Evolutionary conservation across 2,329 filamentous ascomycete genomes (phyloP).

Genomic region (Dichotomopilus funicola): DNA sequence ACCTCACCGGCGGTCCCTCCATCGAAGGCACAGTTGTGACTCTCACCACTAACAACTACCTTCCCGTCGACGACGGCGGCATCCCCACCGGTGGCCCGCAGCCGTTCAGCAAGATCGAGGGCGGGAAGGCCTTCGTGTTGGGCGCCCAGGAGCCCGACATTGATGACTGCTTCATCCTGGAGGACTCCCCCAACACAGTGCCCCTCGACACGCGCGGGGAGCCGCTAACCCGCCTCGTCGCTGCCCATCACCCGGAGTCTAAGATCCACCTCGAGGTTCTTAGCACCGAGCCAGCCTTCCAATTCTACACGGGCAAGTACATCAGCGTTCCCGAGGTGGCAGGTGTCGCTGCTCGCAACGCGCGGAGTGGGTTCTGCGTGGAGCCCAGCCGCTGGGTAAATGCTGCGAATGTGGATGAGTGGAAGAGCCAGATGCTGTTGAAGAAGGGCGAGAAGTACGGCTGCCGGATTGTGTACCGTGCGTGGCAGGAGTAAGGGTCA

Average conservation of each 20-base stretch:
- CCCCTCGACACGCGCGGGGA: conserved; percentile 58
- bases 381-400: conserved; percentile 91
- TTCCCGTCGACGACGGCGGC: conserved; percentile 64
- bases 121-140: conserved; percentile 64
- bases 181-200: conserved; percentile 52
- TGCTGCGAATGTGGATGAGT: conserved; percentile 73
- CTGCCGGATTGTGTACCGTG: conserved; percentile 72
- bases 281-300: conserved; percentile 92
- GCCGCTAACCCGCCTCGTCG: conserved; percentile 61
- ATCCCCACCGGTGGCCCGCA: conserved; percentile 68
- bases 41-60: conserved; percentile 57
- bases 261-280: conserved; percentile 77
- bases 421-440: conserved; percentile 70
- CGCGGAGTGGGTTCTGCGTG: conserved; percentile 77
- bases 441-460: conserved; percentile 84
- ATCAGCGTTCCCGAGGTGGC: conserved; percentile 67
- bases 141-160: conserved; percentile 66
- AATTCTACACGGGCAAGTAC: conserved; percentile 89
- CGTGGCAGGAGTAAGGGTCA: conserved; percentile 60
- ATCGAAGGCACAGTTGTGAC: conserved; percentile 59
- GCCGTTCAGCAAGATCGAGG: conserved; percentile 57
- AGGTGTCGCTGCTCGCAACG: conserved; percentile 55
- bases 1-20: conserved; percentile 47
- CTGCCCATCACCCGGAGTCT: conserved; percentile 66
- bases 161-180: conserved; percentile 85